phyloP scores from a whole-genome alignment of 2,329 filamentous ascomycete genomes.

The Colletotrichum magnum region DNA sequence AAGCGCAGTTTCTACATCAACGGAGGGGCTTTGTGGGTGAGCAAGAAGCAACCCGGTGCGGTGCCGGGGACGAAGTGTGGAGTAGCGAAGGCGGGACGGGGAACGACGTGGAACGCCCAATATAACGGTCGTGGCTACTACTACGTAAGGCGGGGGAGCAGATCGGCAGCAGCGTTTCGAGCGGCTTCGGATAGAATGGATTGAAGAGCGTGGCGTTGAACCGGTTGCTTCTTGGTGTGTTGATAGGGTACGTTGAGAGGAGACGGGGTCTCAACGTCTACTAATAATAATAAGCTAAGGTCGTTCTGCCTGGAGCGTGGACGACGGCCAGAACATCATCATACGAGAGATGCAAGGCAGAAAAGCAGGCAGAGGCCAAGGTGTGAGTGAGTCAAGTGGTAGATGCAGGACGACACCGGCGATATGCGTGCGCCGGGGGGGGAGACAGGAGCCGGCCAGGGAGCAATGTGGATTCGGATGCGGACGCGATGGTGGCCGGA shows the following conservation, averaged over 20 bases:
- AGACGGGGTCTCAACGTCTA: slow-evolving; percentile 28
- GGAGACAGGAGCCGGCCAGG: background rate
- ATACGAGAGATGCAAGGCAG: slow-evolving; percentile 37
- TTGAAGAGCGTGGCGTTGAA: slow-evolving; percentile 11
- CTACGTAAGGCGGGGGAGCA: slow-evolving; percentile 1
- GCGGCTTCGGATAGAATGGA: slow-evolving; percentile 4
- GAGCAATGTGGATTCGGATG: background rate
- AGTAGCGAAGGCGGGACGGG: slow-evolving; percentile 1
- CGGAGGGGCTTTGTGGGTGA: slow-evolving; percentile 30
- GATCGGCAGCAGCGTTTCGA: slow-evolving; percentile 12
- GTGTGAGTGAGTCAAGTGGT: slow-evolving; percentile 32
- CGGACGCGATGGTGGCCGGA: slow-evolving; percentile 17
- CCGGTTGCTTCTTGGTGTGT: background rate
- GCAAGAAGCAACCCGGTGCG: slow-evolving; percentile 8
- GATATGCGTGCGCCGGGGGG: slow-evolving; percentile 10
- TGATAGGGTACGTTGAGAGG: background rate
- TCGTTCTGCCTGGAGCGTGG: slow-evolving; percentile 19
- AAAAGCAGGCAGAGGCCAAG: slow-evolving; percentile 35
- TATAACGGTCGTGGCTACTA: slow-evolving; percentile 32
- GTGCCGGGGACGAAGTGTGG: slow-evolving; percentile 23
- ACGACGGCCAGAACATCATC: slow-evolving; percentile 23
- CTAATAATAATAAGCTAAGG: slow-evolving; percentile 17
- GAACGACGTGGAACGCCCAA: slow-evolving; percentile 15
- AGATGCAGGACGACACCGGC: slow-evolving; percentile 19
- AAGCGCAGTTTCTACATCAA: slow-evolving; percentile 36